Conservation (phyloP, 768 basidiomycete genomes). For the Boletus coccyginus region DNA sequence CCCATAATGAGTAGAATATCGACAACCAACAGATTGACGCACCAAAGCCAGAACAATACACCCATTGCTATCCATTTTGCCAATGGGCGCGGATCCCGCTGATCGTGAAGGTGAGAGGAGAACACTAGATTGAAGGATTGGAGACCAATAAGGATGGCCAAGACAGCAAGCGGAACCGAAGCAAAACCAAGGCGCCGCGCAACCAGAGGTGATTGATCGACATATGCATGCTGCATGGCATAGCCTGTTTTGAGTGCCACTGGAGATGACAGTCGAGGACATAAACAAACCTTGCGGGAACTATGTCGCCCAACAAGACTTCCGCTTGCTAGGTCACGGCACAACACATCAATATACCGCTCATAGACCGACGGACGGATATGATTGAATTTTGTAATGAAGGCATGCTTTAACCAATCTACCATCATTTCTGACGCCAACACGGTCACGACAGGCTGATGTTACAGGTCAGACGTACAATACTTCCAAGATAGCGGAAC, state of each 20-base stretch:
- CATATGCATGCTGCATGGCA: conserved; percentile 68
- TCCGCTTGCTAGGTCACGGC: conserved; percentile 84
- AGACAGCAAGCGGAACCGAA: conserved; percentile 83
- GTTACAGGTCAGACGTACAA: background rate
- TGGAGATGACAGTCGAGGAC: background rate
- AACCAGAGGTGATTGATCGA: conserved; percentile 94
- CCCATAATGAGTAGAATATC: background rate
- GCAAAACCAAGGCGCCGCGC: conserved; percentile 94
- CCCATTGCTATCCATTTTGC: conserved; percentile 66
- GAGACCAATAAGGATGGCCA: conserved; percentile 72
- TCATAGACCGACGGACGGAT: conserved; percentile 95
- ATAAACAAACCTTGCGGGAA: conserved; percentile 66
- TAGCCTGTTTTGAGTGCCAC: conserved; percentile 1
- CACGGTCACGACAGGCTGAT: conserved; percentile 87
- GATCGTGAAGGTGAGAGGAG: conserved; percentile 35
- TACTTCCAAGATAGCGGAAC: background rate
- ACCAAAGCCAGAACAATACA: conserved; percentile 84
- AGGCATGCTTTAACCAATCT: conserved; percentile 99
- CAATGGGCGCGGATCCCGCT: conserved; percentile 43
- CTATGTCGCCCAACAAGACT: conserved; percentile 66
- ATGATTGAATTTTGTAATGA: conserved; percentile 99
- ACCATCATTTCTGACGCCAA: conserved; percentile 90
- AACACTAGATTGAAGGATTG: conserved; percentile 68
- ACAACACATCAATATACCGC: conserved; percentile 92
- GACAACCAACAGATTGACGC: conserved; percentile 32